These are phyloP conservation scores for Phytophthora podocarpi DNA, from an alignment of 352 stramenopile genomes.

Conservation along the genomic window DNA sequence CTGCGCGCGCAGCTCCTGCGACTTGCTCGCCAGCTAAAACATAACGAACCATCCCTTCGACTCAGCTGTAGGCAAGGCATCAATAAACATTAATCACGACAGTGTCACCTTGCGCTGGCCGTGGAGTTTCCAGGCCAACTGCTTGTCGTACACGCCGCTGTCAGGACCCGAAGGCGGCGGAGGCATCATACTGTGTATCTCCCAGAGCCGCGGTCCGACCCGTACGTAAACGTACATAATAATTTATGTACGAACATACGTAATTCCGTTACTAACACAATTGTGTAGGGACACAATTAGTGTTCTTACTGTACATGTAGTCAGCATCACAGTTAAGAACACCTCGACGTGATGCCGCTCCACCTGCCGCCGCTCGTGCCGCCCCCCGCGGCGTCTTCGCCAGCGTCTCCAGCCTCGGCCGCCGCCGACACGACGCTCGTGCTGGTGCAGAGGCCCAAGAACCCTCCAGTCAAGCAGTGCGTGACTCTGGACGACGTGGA, in stretches of 20 bases:
- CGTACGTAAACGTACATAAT: no score
- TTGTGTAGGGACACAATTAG: no score
- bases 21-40: constrained; percentile 45
- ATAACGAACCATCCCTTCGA: no score
- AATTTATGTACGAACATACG: no score
- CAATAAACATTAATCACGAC: no score
- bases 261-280: neutral
- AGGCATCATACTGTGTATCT: neutral
- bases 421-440: neutral
- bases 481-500: constrained; percentile 72
- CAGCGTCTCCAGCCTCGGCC: neutral
- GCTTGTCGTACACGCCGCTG: constrained; percentile 60
- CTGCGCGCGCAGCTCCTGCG: constrained; percentile 45
- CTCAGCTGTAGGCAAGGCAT: no score
- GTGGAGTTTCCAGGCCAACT: constrained; percentile 62
- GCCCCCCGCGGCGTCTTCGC: neutral
- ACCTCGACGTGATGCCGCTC: neutral
- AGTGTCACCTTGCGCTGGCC: constrained; percentile 51
- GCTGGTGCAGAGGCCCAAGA: constrained; percentile 20
- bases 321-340: no score
- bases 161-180: constrained; percentile 2
- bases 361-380: constrained; percentile 8
- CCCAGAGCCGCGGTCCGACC: no score
- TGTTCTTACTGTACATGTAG: no score
- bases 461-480: constrained; percentile 13